Percentiles rank a stretch among this genome's conserved stretches.
Conservation (phyloP, 2,329 filamentous ascomycete species). For the Penicillium hordei region DNA sequence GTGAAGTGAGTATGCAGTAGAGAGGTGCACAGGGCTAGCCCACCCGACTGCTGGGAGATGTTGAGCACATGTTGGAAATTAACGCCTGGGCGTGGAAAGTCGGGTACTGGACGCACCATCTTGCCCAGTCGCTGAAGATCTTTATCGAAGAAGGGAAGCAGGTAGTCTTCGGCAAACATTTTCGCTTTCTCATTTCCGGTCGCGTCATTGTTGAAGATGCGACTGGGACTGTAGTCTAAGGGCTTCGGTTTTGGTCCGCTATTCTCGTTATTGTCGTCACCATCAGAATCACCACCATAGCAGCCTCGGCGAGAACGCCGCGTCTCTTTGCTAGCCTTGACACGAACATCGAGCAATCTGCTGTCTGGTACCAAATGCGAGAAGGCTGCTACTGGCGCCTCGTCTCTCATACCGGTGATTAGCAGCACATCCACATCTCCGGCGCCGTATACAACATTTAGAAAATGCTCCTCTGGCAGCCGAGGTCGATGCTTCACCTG, state of each 20-base stretch:
- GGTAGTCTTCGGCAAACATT: constrained; percentile 43
- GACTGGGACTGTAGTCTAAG: constrained; percentile 41
- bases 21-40: constrained; percentile 53
- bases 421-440: constrained; percentile 55
- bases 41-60: constrained; percentile 54
- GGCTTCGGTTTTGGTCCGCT: neutral
- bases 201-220: constrained; percentile 56
- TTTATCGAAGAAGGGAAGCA: constrained; percentile 51
- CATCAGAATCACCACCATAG: neutral
- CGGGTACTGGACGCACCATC: constrained; percentile 52
- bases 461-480: constrained; percentile 55
- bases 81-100: constrained; percentile 55
- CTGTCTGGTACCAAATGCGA: constrained; percentile 56
- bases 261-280: neutral
- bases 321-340: constrained; percentile 45
- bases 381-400: constrained; percentile 55
- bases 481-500: constrained; percentile 47
- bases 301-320: constrained; percentile 24
- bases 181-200: constrained; percentile 41
- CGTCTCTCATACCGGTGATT: constrained; percentile 64
- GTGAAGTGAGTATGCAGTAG: constrained; percentile 51
- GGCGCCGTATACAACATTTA: constrained; percentile 45
- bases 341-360: constrained; percentile 55
- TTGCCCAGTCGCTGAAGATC: constrained; percentile 49
- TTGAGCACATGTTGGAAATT: constrained; percentile 60